Conservation (phyloP, 2,329 filamentous ascomycete species). For the Colletotrichum echinochloae region DNA sequence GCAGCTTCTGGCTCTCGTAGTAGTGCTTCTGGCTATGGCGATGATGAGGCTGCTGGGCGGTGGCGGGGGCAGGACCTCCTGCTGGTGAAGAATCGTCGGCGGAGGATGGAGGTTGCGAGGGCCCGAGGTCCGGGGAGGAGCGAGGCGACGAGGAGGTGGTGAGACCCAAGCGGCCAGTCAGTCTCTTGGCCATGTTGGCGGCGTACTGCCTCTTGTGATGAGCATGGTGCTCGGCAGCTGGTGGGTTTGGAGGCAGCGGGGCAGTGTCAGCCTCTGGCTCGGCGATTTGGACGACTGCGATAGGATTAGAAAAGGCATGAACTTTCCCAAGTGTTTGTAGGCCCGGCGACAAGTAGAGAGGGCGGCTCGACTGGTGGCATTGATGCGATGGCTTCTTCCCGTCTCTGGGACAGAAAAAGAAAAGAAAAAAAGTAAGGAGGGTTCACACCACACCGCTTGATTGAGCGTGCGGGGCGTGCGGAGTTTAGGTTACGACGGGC, state of each 20-base stretch:
- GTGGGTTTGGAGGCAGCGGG: slow-evolving; percentile 33
- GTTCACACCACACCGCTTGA: slow-evolving; percentile 36
- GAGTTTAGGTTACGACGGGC: slow-evolving; percentile 18
- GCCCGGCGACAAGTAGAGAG: slow-evolving; percentile 30
- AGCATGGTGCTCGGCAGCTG: slow-evolving; percentile 51
- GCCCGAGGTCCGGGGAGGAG: slow-evolving; percentile 57
- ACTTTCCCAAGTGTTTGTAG: slow-evolving; percentile 8
- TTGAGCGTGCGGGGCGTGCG: slow-evolving; percentile 32
- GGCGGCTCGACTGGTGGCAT: slow-evolving; percentile 11
- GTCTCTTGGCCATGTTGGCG: slow-evolving; percentile 56
- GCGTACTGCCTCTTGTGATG: slow-evolving; percentile 58
- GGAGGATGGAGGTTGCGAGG: slow-evolving; percentile 44
- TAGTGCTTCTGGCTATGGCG: slow-evolving; percentile 53
- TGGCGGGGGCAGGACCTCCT: background rate
- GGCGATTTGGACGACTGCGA: slow-evolving; percentile 67
- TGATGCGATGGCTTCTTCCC: background rate
- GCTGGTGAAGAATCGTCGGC: slow-evolving; percentile 44
- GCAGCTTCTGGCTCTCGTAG: slow-evolving; percentile 64
- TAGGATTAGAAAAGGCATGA: slow-evolving; percentile 38
- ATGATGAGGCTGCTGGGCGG: slow-evolving; percentile 44
- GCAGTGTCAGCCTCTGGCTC: slow-evolving; percentile 55
- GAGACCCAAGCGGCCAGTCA: slow-evolving; percentile 53
- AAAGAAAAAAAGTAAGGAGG: too few species aligned
- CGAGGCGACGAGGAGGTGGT: slow-evolving; percentile 58
- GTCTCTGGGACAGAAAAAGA: too few species aligned